Percentiles rank a stretch among this genome's conserved stretches.
Conservation (phyloP, 1,284 basidiomycete species). For the Ceratobasidium sp. region DNA sequence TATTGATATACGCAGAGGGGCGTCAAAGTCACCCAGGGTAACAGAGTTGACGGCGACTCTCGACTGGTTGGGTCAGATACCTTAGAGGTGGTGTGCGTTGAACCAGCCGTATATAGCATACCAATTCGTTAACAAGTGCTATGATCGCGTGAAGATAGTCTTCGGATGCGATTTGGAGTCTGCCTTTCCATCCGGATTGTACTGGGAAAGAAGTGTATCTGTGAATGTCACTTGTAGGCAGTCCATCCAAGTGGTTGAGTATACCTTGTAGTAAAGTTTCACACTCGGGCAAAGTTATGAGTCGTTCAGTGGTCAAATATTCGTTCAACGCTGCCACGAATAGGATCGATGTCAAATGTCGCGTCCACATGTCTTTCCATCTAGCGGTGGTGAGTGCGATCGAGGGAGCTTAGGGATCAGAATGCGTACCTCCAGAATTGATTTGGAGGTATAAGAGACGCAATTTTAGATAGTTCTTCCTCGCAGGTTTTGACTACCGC, state of each 20-base stretch:
- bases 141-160: slow-evolving; percentile 89
- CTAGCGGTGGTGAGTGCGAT: slow-evolving; percentile 52
- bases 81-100: too few relatives aligned
- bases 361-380: slow-evolving; percentile 54
- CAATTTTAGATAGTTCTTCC: slow-evolving; percentile 62
- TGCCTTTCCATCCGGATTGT: slow-evolving; percentile 76
- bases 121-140: slow-evolving; percentile 84
- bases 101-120: slow-evolving; percentile 57
- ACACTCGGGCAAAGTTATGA: slow-evolving; percentile 71
- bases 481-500: slow-evolving; percentile 70
- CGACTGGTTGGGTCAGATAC: slow-evolving; percentile 65
- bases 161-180: slow-evolving; percentile 76
- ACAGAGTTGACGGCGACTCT: slow-evolving; percentile 86
- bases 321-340: slow-evolving; percentile 76
- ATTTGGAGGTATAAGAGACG: slow-evolving; percentile 70
- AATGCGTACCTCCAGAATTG: slow-evolving; percentile 84
- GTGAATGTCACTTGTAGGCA: not conserved
- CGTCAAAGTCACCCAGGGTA: slow-evolving; percentile 83
- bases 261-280: slow-evolving; percentile 75
- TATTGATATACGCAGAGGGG: slow-evolving; percentile 80
- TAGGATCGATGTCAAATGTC: slow-evolving; percentile 63
- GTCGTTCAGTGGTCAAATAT: slow-evolving; percentile 72
- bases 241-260: slow-evolving; percentile 52
- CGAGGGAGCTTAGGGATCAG: not conserved
- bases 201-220: slow-evolving; percentile 63